Base-by-base conservation (phyloP, 352 stramenopile species). In the Globisporangium carolinianum region DNA sequence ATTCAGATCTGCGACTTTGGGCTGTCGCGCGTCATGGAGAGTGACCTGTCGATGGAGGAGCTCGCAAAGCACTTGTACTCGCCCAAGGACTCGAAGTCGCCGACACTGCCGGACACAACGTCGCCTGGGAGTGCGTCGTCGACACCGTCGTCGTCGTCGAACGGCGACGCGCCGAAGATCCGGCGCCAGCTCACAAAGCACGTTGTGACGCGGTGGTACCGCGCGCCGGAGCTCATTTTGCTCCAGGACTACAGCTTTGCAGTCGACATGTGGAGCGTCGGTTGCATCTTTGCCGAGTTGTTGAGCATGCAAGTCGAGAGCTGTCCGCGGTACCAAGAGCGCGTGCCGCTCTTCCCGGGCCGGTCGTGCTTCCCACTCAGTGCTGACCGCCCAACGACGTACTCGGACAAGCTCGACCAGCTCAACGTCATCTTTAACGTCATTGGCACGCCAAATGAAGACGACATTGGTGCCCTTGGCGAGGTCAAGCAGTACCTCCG, bases 251-350 rank as follows among this genome's bases (percentile, higher is more conserved):
- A 99, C 73, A 93, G 82, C 55, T 94, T 95, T 49, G 89, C 95
- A 10, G 98, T 99, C 61, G 97, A 99, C 71, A 98, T 99, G 82
- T 99, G 97, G 97, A 98, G 94, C 52, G 68, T 99, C 48, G 97
- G 97, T 8, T 99, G 97, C 79, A 95, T 95, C 69, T 92, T 95
- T 58, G 85, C 79, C 8, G 85, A 95, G 61, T 65, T 95, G 7
- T 55, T 95, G 39, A 95, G 83, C 54, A 95, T 95, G 85, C 85
- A 95, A 72, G 79, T 89, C 3, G 83, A 93, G 42, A 95, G 83
- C 59, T 92, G 81, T 58, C 85, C 81, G 15, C 79, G 83, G 15
- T 93, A 95, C 61, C 81, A 93, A 61, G 82, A 95, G 55, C 85
- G 85, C 11, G 83, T 90, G 46, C 85, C 85, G 11, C 71, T 95